A percentile compares a stretch with the other conserved stretches of the same genome.
Conservation (phyloP, 768 basidiomycete species). For the Serpula lacrymans region DNA sequence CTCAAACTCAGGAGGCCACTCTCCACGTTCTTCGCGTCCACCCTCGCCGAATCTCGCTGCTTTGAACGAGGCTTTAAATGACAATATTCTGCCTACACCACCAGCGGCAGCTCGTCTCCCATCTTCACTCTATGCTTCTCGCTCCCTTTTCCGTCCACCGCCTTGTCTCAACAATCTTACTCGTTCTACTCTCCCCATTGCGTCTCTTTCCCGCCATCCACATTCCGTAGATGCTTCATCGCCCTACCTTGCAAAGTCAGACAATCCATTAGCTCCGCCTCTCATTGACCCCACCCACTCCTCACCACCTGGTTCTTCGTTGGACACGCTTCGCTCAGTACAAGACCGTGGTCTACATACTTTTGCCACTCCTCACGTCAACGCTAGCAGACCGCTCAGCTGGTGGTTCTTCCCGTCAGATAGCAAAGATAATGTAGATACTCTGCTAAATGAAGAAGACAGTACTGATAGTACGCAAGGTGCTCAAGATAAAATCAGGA, state of each 20-base stretch:
- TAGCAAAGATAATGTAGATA: slow-evolving; percentile 41
- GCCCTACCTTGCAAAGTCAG: slow-evolving; percentile 10
- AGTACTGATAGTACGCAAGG: slow-evolving; percentile 44
- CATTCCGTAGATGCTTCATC: slow-evolving; percentile 4
- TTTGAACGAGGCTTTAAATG: slow-evolving; percentile 44
- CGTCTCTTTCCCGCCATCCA: slow-evolving; percentile 46
- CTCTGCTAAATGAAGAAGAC: slow-evolving; percentile 52
- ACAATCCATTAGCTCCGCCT: slow-evolving; percentile 16
- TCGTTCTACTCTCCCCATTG: slow-evolving; percentile 60
- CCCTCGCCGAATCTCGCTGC: slow-evolving; percentile 38
- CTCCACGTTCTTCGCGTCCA: slow-evolving; percentile 18
- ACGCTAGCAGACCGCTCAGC: slow-evolving; percentile 15
- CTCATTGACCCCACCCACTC: slow-evolving; percentile 32
- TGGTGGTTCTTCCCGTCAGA: slow-evolving; percentile 57
- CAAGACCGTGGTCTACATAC: slow-evolving; percentile 29
- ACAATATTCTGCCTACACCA: slow-evolving; percentile 34
- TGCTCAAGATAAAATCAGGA: slow-evolving; percentile 41
- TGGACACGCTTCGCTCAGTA: slow-evolving; percentile 56
- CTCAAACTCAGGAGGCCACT: slow-evolving; percentile 13
- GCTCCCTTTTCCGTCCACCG: slow-evolving; percentile 40
- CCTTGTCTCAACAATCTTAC: slow-evolving; percentile 53
- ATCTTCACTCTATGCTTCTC: slow-evolving; percentile 30
- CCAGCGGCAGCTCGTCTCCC: slow-evolving; percentile 45
- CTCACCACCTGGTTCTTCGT: slow-evolving; percentile 43
- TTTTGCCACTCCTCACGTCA: slow-evolving; percentile 23